Evolutionary conservation across 2,329 filamentous ascomycete species (phyloP), one percentile per base, ranked within the genome.

Genomic region (Gremmenia infestans): DNA sequence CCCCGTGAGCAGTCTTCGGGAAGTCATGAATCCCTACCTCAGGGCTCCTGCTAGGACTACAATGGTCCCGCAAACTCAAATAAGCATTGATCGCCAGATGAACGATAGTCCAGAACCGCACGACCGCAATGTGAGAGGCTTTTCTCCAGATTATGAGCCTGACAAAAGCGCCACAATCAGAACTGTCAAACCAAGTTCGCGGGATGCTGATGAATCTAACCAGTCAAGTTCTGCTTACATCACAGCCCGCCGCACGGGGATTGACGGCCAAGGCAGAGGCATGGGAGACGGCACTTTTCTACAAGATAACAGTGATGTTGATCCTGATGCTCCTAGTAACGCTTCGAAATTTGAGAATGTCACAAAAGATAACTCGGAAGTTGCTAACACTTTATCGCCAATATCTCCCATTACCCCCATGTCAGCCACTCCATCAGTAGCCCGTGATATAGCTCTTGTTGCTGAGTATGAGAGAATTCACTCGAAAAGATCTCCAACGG

Each of bases 1-100:
- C 65, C 85, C 89, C 15, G 82, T 87, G 39, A 94, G 88, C 70
- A 96, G 91, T 72, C 76, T 96, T 63, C 83, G 89, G 57, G 83
- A 89, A 72, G 88, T 89, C 52, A 96, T 96, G 91, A 88, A 87
- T 72, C 91, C 89, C 6, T 97, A 91, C 70, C 74, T 96, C 19
- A 61, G 60, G 32, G 65, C 63, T 12, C 60, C 64, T 17, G 63
- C 50, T 17, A 62, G 59, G 55, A 61, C 48, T 52, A 61, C 64
- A 2, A 55, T 57, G n/a, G 63, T 64, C 42, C 48, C 58, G 22
- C 53, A 63, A 39, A 45, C 58, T 28, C 57, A 57, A 32, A 54
- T 42, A 32, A 62, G 52, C 17, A 54, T 62, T 9, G 62, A 65
- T 52, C 57, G 59, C 23, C 57, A 65, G 45, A 55, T 63, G 50